These are phyloP conservation scores for Pythium monospermum DNA, from an alignment of 352 stramenopile genomes.

Conservation along the genomic window DNA sequence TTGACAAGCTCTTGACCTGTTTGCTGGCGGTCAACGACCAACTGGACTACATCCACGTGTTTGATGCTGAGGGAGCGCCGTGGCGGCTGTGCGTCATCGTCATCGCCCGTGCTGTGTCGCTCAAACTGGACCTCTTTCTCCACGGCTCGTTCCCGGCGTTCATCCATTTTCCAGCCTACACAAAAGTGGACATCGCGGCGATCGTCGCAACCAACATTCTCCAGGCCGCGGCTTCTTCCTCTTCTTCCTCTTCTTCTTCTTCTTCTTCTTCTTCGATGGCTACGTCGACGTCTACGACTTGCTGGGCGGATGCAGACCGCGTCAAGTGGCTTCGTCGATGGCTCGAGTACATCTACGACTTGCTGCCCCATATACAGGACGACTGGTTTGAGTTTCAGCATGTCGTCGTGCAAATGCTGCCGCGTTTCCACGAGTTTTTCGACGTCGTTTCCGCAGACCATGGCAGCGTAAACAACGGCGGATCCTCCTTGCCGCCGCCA, in stretches of 20 bases:
- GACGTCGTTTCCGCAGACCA: slow-evolving; percentile 14
- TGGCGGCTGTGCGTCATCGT: slow-evolving; percentile 63
- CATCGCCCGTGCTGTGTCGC: slow-evolving; percentile 58
- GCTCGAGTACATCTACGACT: slow-evolving; percentile 21
- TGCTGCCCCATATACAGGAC: slow-evolving; percentile 20
- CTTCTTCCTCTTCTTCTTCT: background rate
- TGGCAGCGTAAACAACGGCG: too few relatives aligned
- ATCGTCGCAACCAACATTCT: slow-evolving; percentile 19
- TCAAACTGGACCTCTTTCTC: slow-evolving; percentile 46
- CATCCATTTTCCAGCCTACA: slow-evolving; percentile 21
- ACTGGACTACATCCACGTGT: slow-evolving; percentile 51
- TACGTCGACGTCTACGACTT: too few relatives aligned
- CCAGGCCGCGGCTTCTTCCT: background rate
- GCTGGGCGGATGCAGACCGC: too few relatives aligned
- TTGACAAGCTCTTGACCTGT: slow-evolving; percentile 53
- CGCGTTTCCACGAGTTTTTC: slow-evolving; percentile 27
- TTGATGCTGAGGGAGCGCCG: slow-evolving; percentile 25
- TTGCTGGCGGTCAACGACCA: slow-evolving; percentile 70
- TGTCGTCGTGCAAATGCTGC: slow-evolving; percentile 25
- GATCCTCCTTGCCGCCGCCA: too few relatives aligned
- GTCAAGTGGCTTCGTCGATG: slow-evolving; percentile 15
- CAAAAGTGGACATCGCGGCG: slow-evolving; percentile 18
- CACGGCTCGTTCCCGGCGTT: slow-evolving; percentile 17
- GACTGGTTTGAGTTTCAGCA: slow-evolving; percentile 34
- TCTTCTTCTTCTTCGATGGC: too few relatives aligned